Conservation (phyloP, 2,329 filamentous ascomycete genomes). For the Waltergamsia citrina region DNA sequence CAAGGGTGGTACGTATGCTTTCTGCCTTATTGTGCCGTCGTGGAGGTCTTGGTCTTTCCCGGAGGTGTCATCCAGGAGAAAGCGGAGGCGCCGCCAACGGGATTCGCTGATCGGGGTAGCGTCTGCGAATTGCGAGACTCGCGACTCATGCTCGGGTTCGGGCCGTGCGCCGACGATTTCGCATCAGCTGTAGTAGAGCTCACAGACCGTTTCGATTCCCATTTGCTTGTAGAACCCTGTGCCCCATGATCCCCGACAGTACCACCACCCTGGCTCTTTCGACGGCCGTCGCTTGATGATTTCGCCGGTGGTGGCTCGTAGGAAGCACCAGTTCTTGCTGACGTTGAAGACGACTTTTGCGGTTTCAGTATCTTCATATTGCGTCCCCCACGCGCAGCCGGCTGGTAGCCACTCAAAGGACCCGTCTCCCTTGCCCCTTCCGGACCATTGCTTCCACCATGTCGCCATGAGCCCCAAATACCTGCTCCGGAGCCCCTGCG, state of each 20-base stretch:
- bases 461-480: conserved; percentile 66
- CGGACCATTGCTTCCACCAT: conserved; percentile 35
- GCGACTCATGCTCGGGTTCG: conserved; percentile 21
- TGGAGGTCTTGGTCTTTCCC: conserved; percentile 28
- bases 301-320: conserved; percentile 43
- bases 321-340: conserved; percentile 36
- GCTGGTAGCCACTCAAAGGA: conserved; percentile 59
- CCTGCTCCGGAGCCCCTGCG: conserved; percentile 41
- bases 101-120: conserved; percentile 60
- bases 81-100: conserved; percentile 83
- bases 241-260: conserved; percentile 16
- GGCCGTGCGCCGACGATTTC: no score
- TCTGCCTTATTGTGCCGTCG: conserved; percentile 1
- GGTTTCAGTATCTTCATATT: conserved; percentile 90
- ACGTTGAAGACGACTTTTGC: conserved; percentile 51
- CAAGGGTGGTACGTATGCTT: background rate
- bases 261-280: conserved; percentile 39
- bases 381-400: conserved; percentile 49
- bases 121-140: conserved; percentile 21
- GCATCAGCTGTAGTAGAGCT: conserved; percentile 31
- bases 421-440: conserved; percentile 47
- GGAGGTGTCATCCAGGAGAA: conserved; percentile 78
- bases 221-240: conserved; percentile 25
- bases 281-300: conserved; percentile 34
- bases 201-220: conserved; percentile 44